phyloP scores from a whole-genome alignment of 2,329 filamentous ascomycete genomes.

The Eutypa lata region DNA sequence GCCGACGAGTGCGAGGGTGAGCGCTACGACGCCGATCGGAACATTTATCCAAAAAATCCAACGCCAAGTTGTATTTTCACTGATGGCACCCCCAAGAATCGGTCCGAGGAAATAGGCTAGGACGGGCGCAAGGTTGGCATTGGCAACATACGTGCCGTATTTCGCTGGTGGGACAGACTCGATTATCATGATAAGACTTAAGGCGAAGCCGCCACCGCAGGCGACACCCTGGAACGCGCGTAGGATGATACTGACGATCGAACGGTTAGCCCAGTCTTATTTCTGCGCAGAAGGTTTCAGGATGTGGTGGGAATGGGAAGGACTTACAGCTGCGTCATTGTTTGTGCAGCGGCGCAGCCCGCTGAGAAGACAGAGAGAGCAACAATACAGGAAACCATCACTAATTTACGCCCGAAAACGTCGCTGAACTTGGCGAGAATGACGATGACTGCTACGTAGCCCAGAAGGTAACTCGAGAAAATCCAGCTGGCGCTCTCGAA shows the following conservation, averaged over 20 bases:
- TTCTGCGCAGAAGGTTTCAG: too few species aligned
- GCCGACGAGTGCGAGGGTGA: background rate
- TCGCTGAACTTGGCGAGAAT: too few species aligned
- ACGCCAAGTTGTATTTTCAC: background rate
- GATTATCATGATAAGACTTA: slow-evolving; percentile 66
- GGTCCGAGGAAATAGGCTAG: background rate
- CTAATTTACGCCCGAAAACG: too few species aligned
- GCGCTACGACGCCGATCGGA: background rate
- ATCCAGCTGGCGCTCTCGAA: too few species aligned
- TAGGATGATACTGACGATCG: slow-evolving; percentile 45
- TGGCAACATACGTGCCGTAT: background rate
- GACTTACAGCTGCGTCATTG: too few species aligned
- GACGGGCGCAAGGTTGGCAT: background rate
- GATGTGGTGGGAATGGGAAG: too few species aligned
- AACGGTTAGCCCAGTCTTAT: too few species aligned
- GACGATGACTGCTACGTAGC: too few species aligned
- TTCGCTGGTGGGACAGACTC: slow-evolving; percentile 58
- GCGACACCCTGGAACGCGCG: slow-evolving; percentile 55
- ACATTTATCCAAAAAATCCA: background rate
- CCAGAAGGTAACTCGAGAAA: too few species aligned
- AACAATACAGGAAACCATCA: too few species aligned
- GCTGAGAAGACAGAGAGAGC: too few species aligned
- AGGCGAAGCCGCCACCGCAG: slow-evolving; percentile 68
- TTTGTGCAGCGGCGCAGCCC: too few species aligned
- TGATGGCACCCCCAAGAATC: background rate